phyloP scores from a whole-genome alignment of 1,139 yeast species.

The Candida labiduridarum region DNA sequence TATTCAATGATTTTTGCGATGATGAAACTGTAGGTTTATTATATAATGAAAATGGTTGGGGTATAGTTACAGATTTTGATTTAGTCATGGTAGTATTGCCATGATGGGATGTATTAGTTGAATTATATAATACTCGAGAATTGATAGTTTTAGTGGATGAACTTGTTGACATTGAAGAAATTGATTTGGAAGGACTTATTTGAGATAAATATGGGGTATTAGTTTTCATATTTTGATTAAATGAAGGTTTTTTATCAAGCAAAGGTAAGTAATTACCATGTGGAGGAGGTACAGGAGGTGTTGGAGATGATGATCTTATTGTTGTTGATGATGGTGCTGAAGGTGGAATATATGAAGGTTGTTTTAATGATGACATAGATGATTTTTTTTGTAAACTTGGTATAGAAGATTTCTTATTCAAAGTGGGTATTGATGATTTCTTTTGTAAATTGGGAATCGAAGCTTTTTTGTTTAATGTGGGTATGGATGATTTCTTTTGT shows the following conservation, averaged over 20 bases:
- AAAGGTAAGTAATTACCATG: conserved; percentile 3
- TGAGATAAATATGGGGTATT: conserved; percentile 11
- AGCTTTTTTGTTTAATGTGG: conserved; percentile 19
- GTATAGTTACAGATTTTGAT: conserved; percentile 21
- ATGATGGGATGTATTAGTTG: conserved; percentile 8
- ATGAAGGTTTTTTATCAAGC: conserved; percentile 11
- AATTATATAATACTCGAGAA: conserved; percentile 8
- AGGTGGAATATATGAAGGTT: conserved; percentile 16
- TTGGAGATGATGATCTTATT: conserved; percentile 13
- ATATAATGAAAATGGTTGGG: conserved; percentile 33
- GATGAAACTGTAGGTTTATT: conserved; percentile 50
- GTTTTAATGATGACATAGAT: conserved; percentile 14
- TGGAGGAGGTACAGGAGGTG: conserved; percentile 20
- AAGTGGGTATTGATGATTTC: conserved; percentile 16
- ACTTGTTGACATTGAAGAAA: conserved; percentile 12
- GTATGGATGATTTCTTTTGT: conserved; percentile 18
- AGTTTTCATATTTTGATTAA: not conserved
- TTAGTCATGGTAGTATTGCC: conserved; percentile 6
- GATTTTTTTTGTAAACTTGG: conserved; percentile 18
- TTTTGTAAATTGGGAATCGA: conserved; percentile 19
- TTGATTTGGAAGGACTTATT: conserved; percentile 15
- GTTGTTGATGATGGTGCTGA: conserved; percentile 18
- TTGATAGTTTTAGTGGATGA: conserved; percentile 4
- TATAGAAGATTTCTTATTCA: conserved; percentile 19
- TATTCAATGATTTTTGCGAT: conserved; percentile 40